Percentiles rank a stretch among this genome's conserved stretches.
Evolutionary conservation across 208 protist genomes (phyloP).

Genomic region (Trypanosomatidae sp.): DNA sequence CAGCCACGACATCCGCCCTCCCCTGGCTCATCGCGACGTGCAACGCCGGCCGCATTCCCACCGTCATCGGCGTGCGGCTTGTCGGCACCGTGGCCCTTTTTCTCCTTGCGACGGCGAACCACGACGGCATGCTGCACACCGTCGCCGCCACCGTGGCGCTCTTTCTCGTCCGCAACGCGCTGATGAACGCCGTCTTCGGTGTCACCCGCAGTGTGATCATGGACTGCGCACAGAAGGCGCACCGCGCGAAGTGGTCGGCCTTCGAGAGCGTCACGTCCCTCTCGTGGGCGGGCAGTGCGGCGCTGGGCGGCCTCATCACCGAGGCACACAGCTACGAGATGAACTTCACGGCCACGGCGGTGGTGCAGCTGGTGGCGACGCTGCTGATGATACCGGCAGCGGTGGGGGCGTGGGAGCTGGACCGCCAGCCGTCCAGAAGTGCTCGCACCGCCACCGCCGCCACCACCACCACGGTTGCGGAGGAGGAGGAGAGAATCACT

Average conservation of each 20-base stretch:
- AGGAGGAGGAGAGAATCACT: too few species aligned
- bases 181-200: slow-evolving; percentile 65
- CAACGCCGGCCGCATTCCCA: slow-evolving; percentile 23
- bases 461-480: too few species aligned
- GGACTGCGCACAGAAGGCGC: slow-evolving; percentile 45
- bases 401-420: slow-evolving; percentile 24
- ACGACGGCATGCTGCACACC: not conserved
- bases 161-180: slow-evolving; percentile 50
- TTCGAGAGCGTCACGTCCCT: slow-evolving; percentile 65
- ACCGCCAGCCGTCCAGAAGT: not conserved
- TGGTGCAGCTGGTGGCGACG: slow-evolving; percentile 39
- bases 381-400: slow-evolving; percentile 41
- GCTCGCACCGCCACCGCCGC: not conserved
- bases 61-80: slow-evolving; percentile 34
- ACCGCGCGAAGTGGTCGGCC: slow-evolving; percentile 58
- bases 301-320: slow-evolving; percentile 49
- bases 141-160: slow-evolving; percentile 13
- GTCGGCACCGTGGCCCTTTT: slow-evolving; percentile 34
- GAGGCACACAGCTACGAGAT: slow-evolving; percentile 37
- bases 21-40: slow-evolving; percentile 18
- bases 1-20: slow-evolving; percentile 18
- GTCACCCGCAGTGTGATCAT: slow-evolving; percentile 72
- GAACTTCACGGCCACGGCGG: slow-evolving; percentile 49
- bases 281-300: slow-evolving; percentile 64
- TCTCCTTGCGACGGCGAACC: slow-evolving; percentile 15